Conservation (phyloP, 345 rosid species). For the Excoecaria cochinchinensis region DNA sequence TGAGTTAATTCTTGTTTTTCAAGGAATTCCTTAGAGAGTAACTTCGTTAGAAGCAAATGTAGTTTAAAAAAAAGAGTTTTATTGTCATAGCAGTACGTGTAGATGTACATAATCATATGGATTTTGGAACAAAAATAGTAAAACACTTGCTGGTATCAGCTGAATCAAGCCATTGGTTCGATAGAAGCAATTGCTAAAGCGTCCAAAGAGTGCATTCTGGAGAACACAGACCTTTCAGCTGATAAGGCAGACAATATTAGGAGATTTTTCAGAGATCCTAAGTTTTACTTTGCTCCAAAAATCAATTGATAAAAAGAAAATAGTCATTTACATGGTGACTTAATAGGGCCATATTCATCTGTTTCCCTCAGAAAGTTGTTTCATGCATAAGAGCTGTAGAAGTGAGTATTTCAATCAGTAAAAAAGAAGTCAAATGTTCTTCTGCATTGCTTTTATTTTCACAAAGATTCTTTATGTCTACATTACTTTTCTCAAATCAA, state of each 20-base stretch:
- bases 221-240: conserved; percentile 78
- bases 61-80: too few species aligned
- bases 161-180: conserved; percentile 86
- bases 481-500: not conserved
- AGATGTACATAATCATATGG: not conserved
- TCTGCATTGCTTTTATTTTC: not conserved
- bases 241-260: conserved; percentile 65
- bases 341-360: not conserved
- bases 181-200: conserved; percentile 81
- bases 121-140: not conserved
- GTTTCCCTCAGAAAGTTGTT: not conserved
- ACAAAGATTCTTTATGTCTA: not conserved
- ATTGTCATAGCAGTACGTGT: too few species aligned
- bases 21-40: too few species aligned
- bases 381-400: not conserved
- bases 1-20: not conserved
- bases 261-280: conserved; percentile 74
- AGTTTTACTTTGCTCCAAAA: conserved; percentile 66
- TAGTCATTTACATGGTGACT: not conserved
- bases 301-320: conserved; percentile 34
- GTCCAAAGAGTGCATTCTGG: conserved; percentile 66
- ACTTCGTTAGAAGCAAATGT: too few species aligned
- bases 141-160: conserved; percentile 39
- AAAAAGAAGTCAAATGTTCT: too few species aligned
- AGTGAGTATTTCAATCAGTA: not conserved